A percentile compares a stretch with the other conserved stretches of the same genome.
phyloP scores from a whole-genome alignment of 148 eudicot genomes.

The Rhododendron williamsianum region DNA sequence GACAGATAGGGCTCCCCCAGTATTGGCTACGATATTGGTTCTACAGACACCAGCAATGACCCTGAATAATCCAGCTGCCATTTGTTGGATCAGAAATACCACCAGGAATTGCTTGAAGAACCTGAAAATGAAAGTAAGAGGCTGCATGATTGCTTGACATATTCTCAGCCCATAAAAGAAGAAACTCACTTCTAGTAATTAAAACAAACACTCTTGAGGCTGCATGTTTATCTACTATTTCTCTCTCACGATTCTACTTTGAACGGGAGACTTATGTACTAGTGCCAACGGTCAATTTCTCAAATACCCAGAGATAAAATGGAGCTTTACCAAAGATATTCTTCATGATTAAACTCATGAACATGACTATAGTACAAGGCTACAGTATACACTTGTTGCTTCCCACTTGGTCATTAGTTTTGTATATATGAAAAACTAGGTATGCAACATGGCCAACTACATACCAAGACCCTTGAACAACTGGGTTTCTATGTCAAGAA shows the following conservation, averaged over 20 bases:
- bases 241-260: background rate
- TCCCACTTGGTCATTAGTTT: background rate
- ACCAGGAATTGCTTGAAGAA: slow-evolving; percentile 80
- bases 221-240: background rate
- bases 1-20: slow-evolving; percentile 71
- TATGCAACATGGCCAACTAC: background rate
- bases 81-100: slow-evolving; percentile 84
- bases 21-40: slow-evolving; percentile 85
- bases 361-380: background rate
- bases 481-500: background rate
- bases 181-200: background rate
- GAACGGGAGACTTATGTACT: background rate
- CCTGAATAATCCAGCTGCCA: slow-evolving; percentile 95
- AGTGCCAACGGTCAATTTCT: background rate
- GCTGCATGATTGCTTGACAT: slow-evolving; percentile 6
- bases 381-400: background rate
- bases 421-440: background rate
- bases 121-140: slow-evolving; percentile 31
- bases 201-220: background rate
- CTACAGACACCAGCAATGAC: slow-evolving; percentile 73
- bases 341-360: background rate
- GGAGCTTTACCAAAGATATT: background rate
- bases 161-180: background rate
- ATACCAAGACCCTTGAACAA: background rate
- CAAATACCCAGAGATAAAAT: background rate